Base-by-base conservation (phyloP, 2,329 filamentous ascomycete genomes). In the Aspergillus fischeri region DNA sequence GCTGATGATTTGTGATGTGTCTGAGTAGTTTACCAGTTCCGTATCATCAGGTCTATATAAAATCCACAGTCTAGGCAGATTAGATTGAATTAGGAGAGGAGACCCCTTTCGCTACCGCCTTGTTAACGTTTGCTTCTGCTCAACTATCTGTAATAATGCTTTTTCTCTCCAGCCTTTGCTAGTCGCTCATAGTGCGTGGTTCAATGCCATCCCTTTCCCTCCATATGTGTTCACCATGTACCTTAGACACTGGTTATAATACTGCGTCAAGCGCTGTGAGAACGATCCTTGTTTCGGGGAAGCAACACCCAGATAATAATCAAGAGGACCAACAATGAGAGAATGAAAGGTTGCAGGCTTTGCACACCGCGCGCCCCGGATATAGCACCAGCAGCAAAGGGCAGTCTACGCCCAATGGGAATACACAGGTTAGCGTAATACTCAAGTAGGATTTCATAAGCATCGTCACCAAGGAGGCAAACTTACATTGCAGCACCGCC, bases 371-470 rank as follows among this genome's bases (percentile, higher is more conserved):
- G 80, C 47, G 70, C 77, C 61, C 83, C 77, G 2, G 88, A 86
- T 67, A 90, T 85, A 2, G 86, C 86, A 3, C 88, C 88, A 0
- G 90, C 84, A 0, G 82, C 82, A 79, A 91, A 78, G 49, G 88
- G 80, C 72, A 90, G 70, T 51, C 54, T 59, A 49, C 11, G 7
- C 28, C 17, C 7, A 44, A 21, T 17, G 14, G 14, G 4, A 14
- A 7, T 21, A 5, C 3, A 21, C 41, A 35, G 25, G 17, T 47
- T 44, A 44, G n/a, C 20, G n/a, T 9, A 6, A 2, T 3, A 4
- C 9, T 44, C n/a, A 21, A 38, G 4, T 3, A 29, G 21, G 10
- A 25, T 29, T 14, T 7, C 14, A 21, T 35, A 7, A 25, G 49
- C 7, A 52, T 21, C 35, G 8, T 10, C 9, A 3, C 35, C 27